These are phyloP conservation scores for Colletotrichum sp. DNA, from an alignment of 2,329 filamentous ascomycete species.

Conservation along the genomic window DNA sequence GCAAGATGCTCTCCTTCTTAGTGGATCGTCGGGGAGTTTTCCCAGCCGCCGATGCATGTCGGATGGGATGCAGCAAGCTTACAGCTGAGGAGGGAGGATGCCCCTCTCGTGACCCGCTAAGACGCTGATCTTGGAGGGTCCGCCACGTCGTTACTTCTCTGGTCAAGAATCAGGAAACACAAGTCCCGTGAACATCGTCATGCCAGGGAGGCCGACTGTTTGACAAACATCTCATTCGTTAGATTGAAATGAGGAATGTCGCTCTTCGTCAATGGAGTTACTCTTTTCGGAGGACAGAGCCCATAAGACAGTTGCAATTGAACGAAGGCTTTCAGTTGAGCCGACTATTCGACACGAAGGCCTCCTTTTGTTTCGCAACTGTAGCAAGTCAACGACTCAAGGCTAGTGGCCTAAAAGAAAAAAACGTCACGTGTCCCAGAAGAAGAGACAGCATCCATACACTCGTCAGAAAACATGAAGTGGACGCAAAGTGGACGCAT, in stretches of 20 bases:
- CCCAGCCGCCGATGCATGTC: not conserved
- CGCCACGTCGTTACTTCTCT: not conserved
- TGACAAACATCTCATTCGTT: not conserved
- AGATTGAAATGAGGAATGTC: not conserved
- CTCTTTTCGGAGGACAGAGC: not conserved
- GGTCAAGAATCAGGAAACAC: not conserved
- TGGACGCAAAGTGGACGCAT: not conserved
- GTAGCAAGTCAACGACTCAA: not conserved
- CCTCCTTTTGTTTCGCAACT: not conserved
- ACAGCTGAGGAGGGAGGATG: not conserved
- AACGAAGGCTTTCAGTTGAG: not conserved
- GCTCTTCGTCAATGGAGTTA: not conserved
- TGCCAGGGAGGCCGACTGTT: not conserved
- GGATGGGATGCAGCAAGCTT: not conserved
- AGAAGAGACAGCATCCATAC: not conserved
- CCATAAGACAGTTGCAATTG: not conserved
- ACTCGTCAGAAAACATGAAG: not conserved
- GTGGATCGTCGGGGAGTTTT: not conserved
- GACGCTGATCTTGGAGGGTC: slow-evolving; percentile 2
- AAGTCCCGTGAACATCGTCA: not conserved
- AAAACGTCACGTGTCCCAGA: not conserved
- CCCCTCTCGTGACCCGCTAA: not conserved
- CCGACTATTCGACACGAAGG: not conserved
- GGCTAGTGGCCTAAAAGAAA: not conserved
- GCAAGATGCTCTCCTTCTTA: not conserved